Base-by-base conservation (phyloP, 495 filamentous ascomycete genomes). In the Neurospora tetraspora region DNA sequence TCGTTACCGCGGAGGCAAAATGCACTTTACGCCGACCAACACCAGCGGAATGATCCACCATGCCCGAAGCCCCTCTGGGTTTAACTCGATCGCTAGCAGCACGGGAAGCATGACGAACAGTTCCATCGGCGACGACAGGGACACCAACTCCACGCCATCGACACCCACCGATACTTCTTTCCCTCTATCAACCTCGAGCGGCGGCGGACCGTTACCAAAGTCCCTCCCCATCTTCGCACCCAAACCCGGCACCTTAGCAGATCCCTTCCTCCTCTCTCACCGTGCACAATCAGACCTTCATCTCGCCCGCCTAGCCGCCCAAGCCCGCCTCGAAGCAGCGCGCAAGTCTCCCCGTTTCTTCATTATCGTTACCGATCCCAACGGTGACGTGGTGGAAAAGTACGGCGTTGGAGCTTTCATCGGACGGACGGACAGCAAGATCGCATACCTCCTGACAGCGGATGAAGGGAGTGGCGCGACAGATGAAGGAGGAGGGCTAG, bases 361-460 rank as follows among this genome's bases (percentile, higher is more conserved):
- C 3, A 74, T 86, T 68, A 84, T 84, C 45, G 83, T 92, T 8
- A 80, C 87, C 4, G 84, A 90, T 70, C 87, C 88, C 72, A 81
- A 85, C 69, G 85, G 85, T 0, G 71, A 38, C 2, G 47, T 82
- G 1, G 68, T 78, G 14, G 85, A 88, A 61, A 83, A 82, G 16
- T 82, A 85, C 70, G 81, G 83, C 8, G 76, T 92, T 5, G 85
- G 84, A 4, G 85, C 84, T 0, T 93, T 88, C 77, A 77, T 93
- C 16, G 91, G 91, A 11, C 78, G 80, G 6, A 78, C 88, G 42
- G 85, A 82, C 69, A 87, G 83, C n/a, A 77, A 79, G 70, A 87
- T 93, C 34, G 71, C 74, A n/a, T 93, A 93, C 72, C 81, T 79
- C 14, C 78, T 93, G 16, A 77, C 82, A 59, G 85, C 90, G 2